These are phyloP conservation scores for Aspergillus fumigatus DNA, from an alignment of 2,329 filamentous ascomycete species.

Conservation along the genomic window DNA sequence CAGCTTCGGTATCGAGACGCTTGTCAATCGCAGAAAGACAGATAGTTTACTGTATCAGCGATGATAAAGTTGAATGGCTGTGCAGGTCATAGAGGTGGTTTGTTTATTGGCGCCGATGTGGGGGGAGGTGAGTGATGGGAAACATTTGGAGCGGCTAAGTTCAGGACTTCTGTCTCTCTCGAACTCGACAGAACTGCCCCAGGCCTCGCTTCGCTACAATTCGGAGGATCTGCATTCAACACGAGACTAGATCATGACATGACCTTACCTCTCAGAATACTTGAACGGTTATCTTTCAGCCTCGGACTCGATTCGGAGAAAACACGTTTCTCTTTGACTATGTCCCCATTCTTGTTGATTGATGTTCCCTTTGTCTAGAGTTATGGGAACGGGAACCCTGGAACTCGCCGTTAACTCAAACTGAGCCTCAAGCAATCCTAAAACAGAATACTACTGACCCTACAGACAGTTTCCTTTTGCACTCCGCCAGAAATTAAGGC, in stretches of 20 bases:
- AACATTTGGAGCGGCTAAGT: not conserved
- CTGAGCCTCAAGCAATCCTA: not conserved
- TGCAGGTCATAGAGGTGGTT: conserved; percentile 3
- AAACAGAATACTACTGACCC: not conserved
- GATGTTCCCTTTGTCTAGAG: not conserved
- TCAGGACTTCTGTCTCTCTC: not conserved
- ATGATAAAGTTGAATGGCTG: not conserved
- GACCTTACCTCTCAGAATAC: not conserved
- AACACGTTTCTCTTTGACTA: not conserved
- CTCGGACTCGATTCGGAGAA: not conserved
- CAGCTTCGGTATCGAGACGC: not conserved
- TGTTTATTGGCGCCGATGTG: conserved; percentile 7
- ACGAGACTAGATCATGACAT: not conserved
- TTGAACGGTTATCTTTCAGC: not conserved
- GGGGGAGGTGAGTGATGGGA: conserved; percentile 6
- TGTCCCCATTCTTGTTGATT: not conserved
- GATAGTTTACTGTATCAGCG: not conserved
- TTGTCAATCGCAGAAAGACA: not conserved
- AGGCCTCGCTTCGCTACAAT: conserved; percentile 3
- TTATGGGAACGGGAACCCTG: not conserved
- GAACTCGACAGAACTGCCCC: not conserved
- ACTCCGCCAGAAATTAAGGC: not conserved
- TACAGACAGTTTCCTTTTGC: not conserved
- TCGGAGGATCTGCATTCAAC: not conserved
- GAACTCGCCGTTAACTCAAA: not conserved